These are phyloP conservation scores for Microcera coccophila DNA, from an alignment of 2,329 filamentous ascomycete genomes.

Conservation along the genomic window DNA sequence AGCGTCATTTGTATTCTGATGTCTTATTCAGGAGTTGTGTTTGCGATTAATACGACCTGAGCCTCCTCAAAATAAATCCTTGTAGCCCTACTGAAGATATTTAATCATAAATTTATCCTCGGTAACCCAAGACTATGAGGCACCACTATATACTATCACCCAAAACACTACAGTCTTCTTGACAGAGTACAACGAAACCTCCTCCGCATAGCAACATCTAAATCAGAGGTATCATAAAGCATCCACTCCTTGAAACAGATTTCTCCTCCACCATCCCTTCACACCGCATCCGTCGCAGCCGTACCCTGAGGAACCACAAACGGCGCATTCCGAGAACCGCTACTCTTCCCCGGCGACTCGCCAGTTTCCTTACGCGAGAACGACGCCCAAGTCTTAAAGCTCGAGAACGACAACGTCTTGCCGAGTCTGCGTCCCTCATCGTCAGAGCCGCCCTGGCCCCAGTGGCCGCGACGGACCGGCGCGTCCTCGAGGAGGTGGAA, in stretches of 20 bases:
- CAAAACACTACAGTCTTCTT: too few species aligned
- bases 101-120: too few species aligned
- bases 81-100: too few species aligned
- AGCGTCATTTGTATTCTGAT: too few species aligned
- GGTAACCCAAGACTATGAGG: too few species aligned
- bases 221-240: not conserved
- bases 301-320: constrained; percentile 26
- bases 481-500: constrained; percentile 51
- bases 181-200: too few species aligned
- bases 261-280: not conserved
- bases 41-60: too few species aligned
- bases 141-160: too few species aligned
- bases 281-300: constrained; percentile 22
- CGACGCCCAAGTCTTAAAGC: constrained; percentile 46
- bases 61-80: too few species aligned
- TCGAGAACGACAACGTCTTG: constrained; percentile 50
- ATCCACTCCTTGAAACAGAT: not conserved
- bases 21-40: too few species aligned
- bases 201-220: not conserved
- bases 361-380: constrained; percentile 41
- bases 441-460: constrained; percentile 51
- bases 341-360: constrained; percentile 32
- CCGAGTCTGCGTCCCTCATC: constrained; percentile 43
- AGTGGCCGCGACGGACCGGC: constrained; percentile 47
- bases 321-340: constrained; percentile 20